Base-by-base conservation (phyloP, 257 asterid species). In the Phtheirospermum japonicum region DNA sequence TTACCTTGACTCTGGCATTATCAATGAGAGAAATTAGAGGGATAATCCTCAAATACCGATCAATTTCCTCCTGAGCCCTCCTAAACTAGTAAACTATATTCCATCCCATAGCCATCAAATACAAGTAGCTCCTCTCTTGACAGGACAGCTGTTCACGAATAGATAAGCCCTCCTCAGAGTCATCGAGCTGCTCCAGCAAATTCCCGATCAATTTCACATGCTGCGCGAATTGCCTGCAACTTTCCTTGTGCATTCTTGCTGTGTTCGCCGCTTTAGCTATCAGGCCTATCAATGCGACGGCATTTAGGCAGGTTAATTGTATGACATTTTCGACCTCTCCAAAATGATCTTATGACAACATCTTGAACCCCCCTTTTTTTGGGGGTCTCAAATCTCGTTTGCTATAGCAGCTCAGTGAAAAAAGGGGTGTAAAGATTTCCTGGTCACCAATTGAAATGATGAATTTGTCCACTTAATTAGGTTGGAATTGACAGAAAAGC, bases 101-200 rank as follows among this genome's bases (percentile, higher is more conserved):
- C 95, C 97, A 89, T 0, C 95, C 97, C 94, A 89, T 82, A 0
- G 97, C 93, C 79, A 89, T 73, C 65, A 89, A 36, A 63, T 89
- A 89, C 64, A 89, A 66, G 30, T 79, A 86, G 82, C 97, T 89
- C 67, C 81, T 75, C 7, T 89, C 95, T 60, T 83, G n/a, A n/a
- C n/a, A n/a, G n/a, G 88, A 9, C 94, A 89, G 65, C 89, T 89
- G 17, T 84, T 76, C 9, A 89, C 90, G 59, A 89, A 86, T 0
- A 80, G 56, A 50, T 76, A 82, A 67, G 94, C 85, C 67, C 88
- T 82, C 61, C 91, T 73, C 65, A 10, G 91, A 79, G 53, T 84
- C 95, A 70, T 88, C 96, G 9, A 88, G 86, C 80, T 85, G 94
- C 72, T 85, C 90, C 65, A 85, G 72, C 74, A 89, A 71, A 75